Evolutionary conservation across 2,329 filamentous ascomycete genomes (phyloP).

Genomic region (Penicillium hordei): DNA sequence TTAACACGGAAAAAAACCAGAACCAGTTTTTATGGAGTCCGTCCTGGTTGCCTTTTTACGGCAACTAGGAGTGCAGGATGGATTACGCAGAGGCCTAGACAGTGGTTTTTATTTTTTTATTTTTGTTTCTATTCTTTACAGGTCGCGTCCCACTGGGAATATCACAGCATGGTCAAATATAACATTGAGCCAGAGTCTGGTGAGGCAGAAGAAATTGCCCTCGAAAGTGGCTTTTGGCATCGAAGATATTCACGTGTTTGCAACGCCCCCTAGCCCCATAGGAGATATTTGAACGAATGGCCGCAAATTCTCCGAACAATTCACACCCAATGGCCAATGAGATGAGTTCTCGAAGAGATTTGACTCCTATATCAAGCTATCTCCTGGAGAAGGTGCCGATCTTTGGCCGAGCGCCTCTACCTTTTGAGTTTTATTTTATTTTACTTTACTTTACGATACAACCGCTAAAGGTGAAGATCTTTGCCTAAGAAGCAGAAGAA

Average conservation of each 20-base stretch:
- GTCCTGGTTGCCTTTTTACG: constrained; percentile 8
- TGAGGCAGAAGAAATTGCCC: background rate
- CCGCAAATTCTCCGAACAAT: background rate
- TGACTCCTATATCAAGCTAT: background rate
- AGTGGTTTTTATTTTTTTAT: background rate
- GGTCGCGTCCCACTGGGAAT: background rate
- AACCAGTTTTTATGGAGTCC: background rate
- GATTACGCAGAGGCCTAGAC: background rate
- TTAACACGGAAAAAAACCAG: constrained; percentile 1
- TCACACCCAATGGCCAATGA: background rate
- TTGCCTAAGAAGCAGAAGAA: background rate
- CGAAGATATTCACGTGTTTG: constrained; percentile 8
- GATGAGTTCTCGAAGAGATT: background rate
- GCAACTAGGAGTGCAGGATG: constrained; percentile 6
- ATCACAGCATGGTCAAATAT: background rate
- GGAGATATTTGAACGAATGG: background rate
- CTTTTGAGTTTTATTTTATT: background rate
- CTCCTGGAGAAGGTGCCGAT: background rate
- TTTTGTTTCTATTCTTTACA: background rate
- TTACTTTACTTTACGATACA: background rate
- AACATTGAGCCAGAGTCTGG: background rate
- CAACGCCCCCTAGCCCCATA: background rate
- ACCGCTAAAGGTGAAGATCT: background rate
- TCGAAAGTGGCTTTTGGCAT: constrained; percentile 5
- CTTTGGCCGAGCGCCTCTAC: background rate